Base-by-base conservation (phyloP, 192 early-diverging fungal species). In the Diversispora eburnea region DNA sequence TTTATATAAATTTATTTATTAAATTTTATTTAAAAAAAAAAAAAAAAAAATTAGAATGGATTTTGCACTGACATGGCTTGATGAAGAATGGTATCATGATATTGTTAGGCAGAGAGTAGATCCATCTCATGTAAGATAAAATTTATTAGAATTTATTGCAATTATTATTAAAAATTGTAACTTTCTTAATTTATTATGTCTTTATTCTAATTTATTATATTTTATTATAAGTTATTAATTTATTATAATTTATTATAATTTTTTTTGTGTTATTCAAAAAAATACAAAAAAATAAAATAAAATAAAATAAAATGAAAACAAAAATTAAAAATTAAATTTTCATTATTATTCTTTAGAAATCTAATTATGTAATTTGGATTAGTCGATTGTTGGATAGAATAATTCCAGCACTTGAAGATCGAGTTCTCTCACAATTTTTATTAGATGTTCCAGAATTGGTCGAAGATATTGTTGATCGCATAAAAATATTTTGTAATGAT, bases 381-480 rank as follows among this genome's bases (percentile, higher is more conserved):
- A 60, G 72, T 5, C n/a, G 55, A 41, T 41, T 82, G 20, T 49
- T 82, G 5, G 76, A 77, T 59, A 77, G 62, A n/a, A 48, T 75
- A 8, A 70, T 80, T 51, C 75, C 83, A n/a, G 66, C 70, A 39
- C 74, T 94, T 9, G 88, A 92, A 65, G 94, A 95, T 76, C 80
- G 84, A 20, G 84, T 83, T 1, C 84, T 95, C 64, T 88, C 91
- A 0, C 86, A 88, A 46, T 86, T 95, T 70, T 73, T 95, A 73
- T 71, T 94, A 15, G 92, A 95, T 47, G 90, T 87, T 3, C 94
- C 94, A 4, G 85, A 91, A 67, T 66, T 95, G 8, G 80, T 84
- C n/a, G 76, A 75, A 10, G 81, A 81, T 48, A 84, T 87, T 0
- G 79, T 95, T 12, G 84, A 87, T 7, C 76, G 89, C 17, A 83